Evolutionary conservation across 805 yeast genomes (phyloP).

Genomic region (Ogataea zsoltii): DNA sequence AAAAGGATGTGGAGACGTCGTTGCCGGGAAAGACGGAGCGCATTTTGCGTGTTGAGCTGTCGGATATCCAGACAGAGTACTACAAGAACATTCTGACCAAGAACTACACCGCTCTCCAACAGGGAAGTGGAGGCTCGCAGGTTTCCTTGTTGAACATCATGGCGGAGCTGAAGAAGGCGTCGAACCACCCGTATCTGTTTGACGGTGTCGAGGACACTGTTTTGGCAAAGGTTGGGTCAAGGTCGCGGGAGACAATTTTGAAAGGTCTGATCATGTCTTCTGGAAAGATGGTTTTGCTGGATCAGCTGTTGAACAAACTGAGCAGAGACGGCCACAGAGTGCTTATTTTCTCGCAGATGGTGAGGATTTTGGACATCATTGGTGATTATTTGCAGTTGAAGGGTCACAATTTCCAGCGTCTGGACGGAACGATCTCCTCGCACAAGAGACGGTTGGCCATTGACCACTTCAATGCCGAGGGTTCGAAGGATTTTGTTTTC

Average conservation of each 20-base stretch:
- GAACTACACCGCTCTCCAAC: constrained; percentile 87
- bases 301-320: constrained; percentile 80
- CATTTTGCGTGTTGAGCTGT: constrained; percentile 89
- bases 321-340: constrained; percentile 96
- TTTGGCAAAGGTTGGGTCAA: constrained; percentile 57
- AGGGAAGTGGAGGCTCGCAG: constrained; percentile 78
- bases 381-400: constrained; percentile 90
- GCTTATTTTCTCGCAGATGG: constrained; percentile 95
- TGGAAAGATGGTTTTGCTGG: constrained; percentile 96
- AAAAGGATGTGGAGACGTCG: constrained; percentile 96
- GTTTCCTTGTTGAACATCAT: constrained; percentile 86
- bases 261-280: constrained; percentile 96
- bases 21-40: constrained; percentile 95
- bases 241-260: constrained; percentile 73
- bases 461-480: constrained; percentile 95
- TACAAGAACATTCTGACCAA: constrained; percentile 91
- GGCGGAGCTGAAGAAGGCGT: constrained; percentile 95
- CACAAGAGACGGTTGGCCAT: constrained; percentile 91
- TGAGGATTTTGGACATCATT: constrained; percentile 87
- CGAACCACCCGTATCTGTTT: constrained; percentile 94
- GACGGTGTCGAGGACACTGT: constrained; percentile 90
- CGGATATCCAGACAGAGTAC: constrained; percentile 93
- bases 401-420: constrained; percentile 85
- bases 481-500: constrained; percentile 87
- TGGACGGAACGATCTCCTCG: constrained; percentile 96